Conservation (phyloP, 352 stramenopile genomes). For the Hyaloperonospora arabidopsidis region DNA sequence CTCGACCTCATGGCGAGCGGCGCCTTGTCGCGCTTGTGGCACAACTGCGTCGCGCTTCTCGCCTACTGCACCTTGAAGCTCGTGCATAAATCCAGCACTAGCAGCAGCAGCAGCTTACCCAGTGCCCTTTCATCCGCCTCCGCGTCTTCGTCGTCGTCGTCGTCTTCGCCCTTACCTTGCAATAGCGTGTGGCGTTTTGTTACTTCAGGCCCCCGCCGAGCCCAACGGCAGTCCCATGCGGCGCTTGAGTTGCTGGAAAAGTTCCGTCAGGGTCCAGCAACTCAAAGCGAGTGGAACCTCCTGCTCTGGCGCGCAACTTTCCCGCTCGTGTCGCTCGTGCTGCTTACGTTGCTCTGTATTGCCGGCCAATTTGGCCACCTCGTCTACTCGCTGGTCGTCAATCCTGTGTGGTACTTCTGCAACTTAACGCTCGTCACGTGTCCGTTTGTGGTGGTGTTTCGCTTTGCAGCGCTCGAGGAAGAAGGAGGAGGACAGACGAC, state of each 20-base stretch:
- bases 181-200: conserved; percentile 16
- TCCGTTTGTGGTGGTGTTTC: conserved; percentile 70
- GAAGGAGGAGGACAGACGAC: conserved; percentile 16
- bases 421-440: conserved; percentile 64
- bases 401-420: conserved; percentile 70
- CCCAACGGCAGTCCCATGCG: conserved; percentile 27
- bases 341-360: conserved; percentile 59
- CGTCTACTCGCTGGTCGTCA: conserved; percentile 64
- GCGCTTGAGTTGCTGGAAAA: conserved; percentile 62
- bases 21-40: no score
- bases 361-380: conserved; percentile 53
- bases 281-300: conserved; percentile 77
- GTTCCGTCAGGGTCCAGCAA: conserved; percentile 60
- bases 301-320: conserved; percentile 77
- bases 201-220: conserved; percentile 11
- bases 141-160: background rate
- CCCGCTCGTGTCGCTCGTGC: conserved; percentile 66
- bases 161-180: background rate
- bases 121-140: conserved; percentile 9
- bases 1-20: no score
- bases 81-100: conserved; percentile 5
- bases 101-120: conserved; percentile 16
- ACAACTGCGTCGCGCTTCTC: no score
- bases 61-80: no score
- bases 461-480: conserved; percentile 40